Percentiles rank a stretch among this genome's conserved stretches.
phyloP scores from a whole-genome alignment of 306 rosid species.

The Echinosophora koreensis region DNA sequence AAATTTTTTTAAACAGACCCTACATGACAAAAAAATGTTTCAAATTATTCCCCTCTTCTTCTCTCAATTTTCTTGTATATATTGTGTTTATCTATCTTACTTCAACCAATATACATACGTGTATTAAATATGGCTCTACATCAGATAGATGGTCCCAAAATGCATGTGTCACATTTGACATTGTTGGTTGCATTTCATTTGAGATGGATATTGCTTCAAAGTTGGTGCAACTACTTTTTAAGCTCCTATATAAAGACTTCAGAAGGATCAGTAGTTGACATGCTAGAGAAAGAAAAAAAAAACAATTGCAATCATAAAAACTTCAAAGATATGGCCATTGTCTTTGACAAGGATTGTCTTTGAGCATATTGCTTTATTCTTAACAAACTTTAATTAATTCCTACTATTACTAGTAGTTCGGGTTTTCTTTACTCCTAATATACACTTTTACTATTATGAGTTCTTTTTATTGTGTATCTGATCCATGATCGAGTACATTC shows the following conservation, averaged over 20 bases:
- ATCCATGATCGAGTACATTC: slow-evolving; percentile 25
- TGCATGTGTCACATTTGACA: slow-evolving; percentile 34
- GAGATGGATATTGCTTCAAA: slow-evolving; percentile 51
- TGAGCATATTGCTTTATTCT: slow-evolving; percentile 49
- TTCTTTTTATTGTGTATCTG: slow-evolving; percentile 1
- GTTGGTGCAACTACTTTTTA: slow-evolving; percentile 63
- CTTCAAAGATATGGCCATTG: slow-evolving; percentile 34
- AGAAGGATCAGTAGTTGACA: slow-evolving; percentile 52
- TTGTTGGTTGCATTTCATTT: slow-evolving; percentile 46
- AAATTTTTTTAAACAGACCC: background rate
- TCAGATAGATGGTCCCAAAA: slow-evolving; percentile 26
- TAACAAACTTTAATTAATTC: slow-evolving; percentile 32
- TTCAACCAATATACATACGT: background rate
- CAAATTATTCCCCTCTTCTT: background rate
- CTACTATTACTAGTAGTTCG: slow-evolving; percentile 34
- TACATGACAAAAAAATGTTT: background rate
- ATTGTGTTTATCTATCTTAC: background rate
- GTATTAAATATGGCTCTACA: background rate
- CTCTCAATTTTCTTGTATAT: background rate
- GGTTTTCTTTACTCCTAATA: slow-evolving; percentile 36
- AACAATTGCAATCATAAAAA: slow-evolving; percentile 37
- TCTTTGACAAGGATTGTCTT: slow-evolving; percentile 50
- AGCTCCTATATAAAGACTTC: slow-evolving; percentile 49
- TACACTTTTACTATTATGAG: slow-evolving; percentile 38
- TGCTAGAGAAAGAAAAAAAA: slow-evolving; percentile 41